A percentile compares a stretch with the other conserved stretches of the same genome.
These are phyloP conservation scores for Puccinia polysora DNA, from an alignment of 1,284 basidiomycete species.

Conservation along the genomic window DNA sequence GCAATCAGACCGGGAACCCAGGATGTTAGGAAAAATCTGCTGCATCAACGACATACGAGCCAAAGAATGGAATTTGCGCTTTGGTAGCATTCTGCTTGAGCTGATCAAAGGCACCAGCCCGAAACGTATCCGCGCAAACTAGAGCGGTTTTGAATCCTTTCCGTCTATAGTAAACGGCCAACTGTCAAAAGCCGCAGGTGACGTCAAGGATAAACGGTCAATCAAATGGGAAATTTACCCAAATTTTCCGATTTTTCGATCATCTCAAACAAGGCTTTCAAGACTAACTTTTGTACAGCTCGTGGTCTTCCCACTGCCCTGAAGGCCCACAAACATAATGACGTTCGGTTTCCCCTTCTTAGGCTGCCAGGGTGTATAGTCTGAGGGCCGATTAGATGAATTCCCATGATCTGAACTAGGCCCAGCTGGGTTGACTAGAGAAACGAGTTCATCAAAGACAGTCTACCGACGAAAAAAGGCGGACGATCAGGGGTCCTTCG, in stretches of 20 bases:
- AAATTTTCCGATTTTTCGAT: too few species aligned
- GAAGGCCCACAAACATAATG: constrained; percentile 94
- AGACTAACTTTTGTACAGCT: constrained; percentile 76
- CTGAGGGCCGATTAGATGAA: constrained; percentile 43
- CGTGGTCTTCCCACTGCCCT: constrained; percentile 98
- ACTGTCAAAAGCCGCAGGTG: constrained; percentile 51
- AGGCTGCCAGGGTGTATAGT: constrained; percentile 61
- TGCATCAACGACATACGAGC: constrained; percentile 58
- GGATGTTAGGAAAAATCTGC: background rate
- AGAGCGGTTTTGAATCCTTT: constrained; percentile 97
- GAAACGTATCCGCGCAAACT: constrained; percentile 98
- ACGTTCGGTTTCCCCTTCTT: constrained; percentile 92
- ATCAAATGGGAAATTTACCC: background rate
- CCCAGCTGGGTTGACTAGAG: constrained; percentile 86
- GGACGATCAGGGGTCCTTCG: constrained; percentile 14
- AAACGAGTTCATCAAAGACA: constrained; percentile 93
- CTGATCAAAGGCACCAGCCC: constrained; percentile 98
- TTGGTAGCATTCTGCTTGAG: constrained; percentile 86
- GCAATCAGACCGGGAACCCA: background rate
- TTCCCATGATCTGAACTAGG: constrained; percentile 55
- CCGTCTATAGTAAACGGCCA: constrained; percentile 95
- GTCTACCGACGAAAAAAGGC: constrained; percentile 59
- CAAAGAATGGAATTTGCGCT: constrained; percentile 98
- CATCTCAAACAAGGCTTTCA: too few species aligned
- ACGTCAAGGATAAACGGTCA: background rate